Evolutionary conservation across 192 early-diverging fungal genomes (phyloP).

Genomic region (Backusella parvicylindrica): DNA sequence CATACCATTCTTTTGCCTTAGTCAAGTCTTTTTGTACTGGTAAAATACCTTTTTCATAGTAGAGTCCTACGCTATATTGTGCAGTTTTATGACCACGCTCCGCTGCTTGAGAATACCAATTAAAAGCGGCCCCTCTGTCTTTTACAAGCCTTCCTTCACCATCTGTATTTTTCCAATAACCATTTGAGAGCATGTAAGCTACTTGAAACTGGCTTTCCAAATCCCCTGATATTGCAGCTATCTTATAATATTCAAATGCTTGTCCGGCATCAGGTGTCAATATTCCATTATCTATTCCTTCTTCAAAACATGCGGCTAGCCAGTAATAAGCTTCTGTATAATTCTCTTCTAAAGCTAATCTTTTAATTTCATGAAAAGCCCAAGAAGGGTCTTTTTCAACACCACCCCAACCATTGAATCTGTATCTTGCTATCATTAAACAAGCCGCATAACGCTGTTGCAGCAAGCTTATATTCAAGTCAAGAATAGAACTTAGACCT

Average conservation of each 20-base stretch:
- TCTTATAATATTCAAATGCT: constrained; percentile 28
- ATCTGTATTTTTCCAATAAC: constrained; percentile 8
- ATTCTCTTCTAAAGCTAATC: constrained; percentile 9
- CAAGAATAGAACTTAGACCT: not conserved
- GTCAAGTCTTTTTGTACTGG: constrained; percentile 15
- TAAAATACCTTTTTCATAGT: constrained; percentile 29
- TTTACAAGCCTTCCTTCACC: not conserved
- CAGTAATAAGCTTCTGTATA: constrained; percentile 24
- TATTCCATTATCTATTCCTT: constrained; percentile 6
- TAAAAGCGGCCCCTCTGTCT: constrained; percentile 28
- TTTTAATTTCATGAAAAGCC: constrained; percentile 18
- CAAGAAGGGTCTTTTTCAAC: constrained; percentile 4
- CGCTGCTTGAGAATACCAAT: constrained; percentile 36
- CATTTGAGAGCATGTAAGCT: constrained; percentile 35
- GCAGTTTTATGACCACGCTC: constrained; percentile 22
- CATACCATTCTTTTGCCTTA: constrained; percentile 28
- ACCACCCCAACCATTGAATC: constrained; percentile 27
- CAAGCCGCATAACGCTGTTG: constrained; percentile 14
- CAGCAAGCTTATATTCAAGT: not conserved
- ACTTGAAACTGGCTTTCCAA: constrained; percentile 28
- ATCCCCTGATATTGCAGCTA: constrained; percentile 15
- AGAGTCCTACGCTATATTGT: constrained; percentile 32
- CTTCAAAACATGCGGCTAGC: constrained; percentile 21
- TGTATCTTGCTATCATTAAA: constrained; percentile 31
- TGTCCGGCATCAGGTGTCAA: not conserved